Evolutionary conservation across 108 stramenopile species (phyloP), one percentile per base, ranked within the genome.

Genomic region (Bacterosira constricta): DNA sequence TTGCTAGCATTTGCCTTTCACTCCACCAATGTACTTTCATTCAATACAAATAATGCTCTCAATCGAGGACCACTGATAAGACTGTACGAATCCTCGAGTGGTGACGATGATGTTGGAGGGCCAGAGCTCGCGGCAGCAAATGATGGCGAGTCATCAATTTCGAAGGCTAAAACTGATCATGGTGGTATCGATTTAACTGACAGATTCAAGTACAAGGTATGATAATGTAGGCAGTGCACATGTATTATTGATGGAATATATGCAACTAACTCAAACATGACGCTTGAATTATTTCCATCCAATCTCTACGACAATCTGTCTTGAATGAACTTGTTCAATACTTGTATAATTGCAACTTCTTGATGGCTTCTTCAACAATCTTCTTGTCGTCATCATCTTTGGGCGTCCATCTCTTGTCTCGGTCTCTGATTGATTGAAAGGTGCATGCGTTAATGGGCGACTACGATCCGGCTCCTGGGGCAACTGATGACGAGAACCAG

Each of bases 371-470:
- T n/a, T n/a, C n/a, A n/a, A 45, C 4, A 5, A 35, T 2, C 17
- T 34, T n/a, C 17, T 60, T 18, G 11, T 31, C 31, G 11, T 42
- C n/a, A n/a, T n/a, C n/a, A n/a, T n/a, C n/a, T n/a, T n/a, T n/a
- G n/a, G n/a, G n/a, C n/a, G n/a, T n/a, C n/a, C n/a, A n/a, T n/a
- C n/a, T n/a, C n/a, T n/a, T n/a, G n/a, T n/a, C n/a, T n/a, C 6
- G 6, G 15, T 2, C 59, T 45, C 59, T 38, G 3, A 52, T 27
- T 38, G 34, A 21, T 27, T 26, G 6, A 37, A 60, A 77, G 69
- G 88, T 91, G 0, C 82, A 91, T 58, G 90, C 90, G 11, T 76
- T 92, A 35, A 88, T 92, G 88, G 91, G 91, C 30, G 66, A 62
- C 6, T 92, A 76, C 54, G 88, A 92, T 74, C 88, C 88, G 23